Percentiles rank a stretch among this genome's conserved stretches.
Conservation (phyloP, 1,284 basidiomycete species). For the Chondrostereum purpureum region DNA sequence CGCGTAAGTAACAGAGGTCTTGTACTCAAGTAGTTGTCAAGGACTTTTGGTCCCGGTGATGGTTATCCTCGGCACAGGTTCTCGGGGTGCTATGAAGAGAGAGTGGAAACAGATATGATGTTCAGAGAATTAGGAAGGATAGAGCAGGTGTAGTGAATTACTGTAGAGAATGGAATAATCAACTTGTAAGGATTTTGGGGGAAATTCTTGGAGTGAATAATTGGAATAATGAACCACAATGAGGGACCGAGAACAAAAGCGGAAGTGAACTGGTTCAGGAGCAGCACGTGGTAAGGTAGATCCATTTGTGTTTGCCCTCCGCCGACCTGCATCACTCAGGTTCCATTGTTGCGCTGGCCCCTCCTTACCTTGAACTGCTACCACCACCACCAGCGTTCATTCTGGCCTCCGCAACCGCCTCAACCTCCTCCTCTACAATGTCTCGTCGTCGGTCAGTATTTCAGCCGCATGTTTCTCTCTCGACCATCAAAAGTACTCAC, state of each 20-base stretch:
- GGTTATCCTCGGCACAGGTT: no score
- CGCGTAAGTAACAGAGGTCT: no score
- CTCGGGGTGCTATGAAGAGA: not conserved
- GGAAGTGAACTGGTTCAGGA: not conserved
- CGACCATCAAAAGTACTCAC: slow-evolving; percentile 11
- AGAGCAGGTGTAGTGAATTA: not conserved
- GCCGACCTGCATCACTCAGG: not conserved
- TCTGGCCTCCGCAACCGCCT: slow-evolving; percentile 8
- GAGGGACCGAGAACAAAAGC: not conserved
- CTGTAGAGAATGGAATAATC: not conserved
- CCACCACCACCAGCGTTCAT: slow-evolving; percentile 13
- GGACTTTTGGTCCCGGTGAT: no score
- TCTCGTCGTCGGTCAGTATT: slow-evolving; percentile 9
- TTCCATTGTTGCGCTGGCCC: slow-evolving; percentile 7
- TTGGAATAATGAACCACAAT: not conserved
- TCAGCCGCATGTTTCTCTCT: slow-evolving; percentile 1
- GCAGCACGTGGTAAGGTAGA: not conserved
- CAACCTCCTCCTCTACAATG: slow-evolving; percentile 8
- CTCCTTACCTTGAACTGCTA: slow-evolving; percentile 6
- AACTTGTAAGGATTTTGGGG: not conserved
- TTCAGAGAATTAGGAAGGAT: not conserved
- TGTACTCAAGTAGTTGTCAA: no score
- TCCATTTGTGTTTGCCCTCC: slow-evolving; percentile 2
- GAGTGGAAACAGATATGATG: not conserved
- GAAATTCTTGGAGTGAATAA: not conserved